Conservation (phyloP, 306 rosid genomes). For the Mucuna pruriens region DNA sequence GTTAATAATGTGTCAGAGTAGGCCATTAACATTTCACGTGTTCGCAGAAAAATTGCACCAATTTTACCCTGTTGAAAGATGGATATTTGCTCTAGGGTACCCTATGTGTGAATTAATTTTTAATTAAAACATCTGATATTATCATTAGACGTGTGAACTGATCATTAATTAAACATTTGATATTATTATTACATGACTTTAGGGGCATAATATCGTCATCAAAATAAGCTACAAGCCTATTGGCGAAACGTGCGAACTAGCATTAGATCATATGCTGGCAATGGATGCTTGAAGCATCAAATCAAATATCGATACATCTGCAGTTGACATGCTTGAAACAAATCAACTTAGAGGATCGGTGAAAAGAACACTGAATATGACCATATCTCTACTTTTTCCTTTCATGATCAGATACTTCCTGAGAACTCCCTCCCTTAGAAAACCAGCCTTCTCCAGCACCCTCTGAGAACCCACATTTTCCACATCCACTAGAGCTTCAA, state of each 20-base stretch:
- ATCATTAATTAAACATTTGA: neutral
- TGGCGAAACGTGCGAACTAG: neutral
- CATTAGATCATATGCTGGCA: neutral
- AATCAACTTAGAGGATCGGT: conserved; percentile 23
- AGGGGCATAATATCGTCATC: neutral
- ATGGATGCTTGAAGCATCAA: neutral
- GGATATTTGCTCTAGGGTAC: too few species aligned
- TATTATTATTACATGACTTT: neutral
- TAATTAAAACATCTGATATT: too few species aligned
- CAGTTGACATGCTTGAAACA: neutral
- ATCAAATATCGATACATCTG: neutral
- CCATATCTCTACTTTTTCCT: conserved; percentile 54
- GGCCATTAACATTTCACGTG: too few species aligned
- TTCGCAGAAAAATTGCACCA: neutral
- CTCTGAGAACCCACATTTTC: conserved; percentile 64
- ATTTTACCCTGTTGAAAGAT: neutral
- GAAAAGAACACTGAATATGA: conserved; percentile 51
- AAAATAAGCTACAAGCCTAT: neutral
- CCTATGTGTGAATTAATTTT: too few species aligned
- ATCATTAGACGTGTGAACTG: neutral
- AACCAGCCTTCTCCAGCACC: conserved; percentile 64
- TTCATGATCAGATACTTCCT: conserved; percentile 50
- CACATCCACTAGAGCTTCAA: conserved; percentile 65
- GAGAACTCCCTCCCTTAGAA: conserved; percentile 70
- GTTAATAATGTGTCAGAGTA: neutral